Evolutionary conservation across 495 filamentous ascomycete species (phyloP).

Genomic region (Neurospora africana): DNA sequence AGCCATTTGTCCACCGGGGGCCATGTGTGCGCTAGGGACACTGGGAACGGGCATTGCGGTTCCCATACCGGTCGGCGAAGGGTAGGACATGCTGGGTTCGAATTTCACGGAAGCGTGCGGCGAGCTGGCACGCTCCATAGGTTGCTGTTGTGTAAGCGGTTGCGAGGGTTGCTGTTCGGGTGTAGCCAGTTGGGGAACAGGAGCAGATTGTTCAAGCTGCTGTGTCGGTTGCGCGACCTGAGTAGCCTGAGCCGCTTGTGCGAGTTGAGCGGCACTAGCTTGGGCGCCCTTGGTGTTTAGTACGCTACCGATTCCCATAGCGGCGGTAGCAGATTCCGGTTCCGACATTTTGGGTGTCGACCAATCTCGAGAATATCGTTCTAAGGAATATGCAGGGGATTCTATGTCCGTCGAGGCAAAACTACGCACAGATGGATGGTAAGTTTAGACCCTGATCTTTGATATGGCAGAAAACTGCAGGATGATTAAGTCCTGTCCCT

Average conservation of each 20-base stretch:
- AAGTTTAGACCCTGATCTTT: background rate
- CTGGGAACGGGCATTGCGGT: conserved; percentile 15
- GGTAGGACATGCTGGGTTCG: conserved; percentile 22
- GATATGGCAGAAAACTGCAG: background rate
- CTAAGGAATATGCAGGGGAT: background rate
- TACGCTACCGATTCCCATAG: conserved; percentile 30
- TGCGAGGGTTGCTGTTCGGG: conserved; percentile 15
- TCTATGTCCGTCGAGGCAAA: background rate
- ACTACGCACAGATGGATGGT: conserved; percentile 2
- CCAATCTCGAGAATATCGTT: background rate
- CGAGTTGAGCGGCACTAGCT: conserved; percentile 1
- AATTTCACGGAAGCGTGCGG: conserved; percentile 56
- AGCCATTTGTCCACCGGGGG: conserved; percentile 12
- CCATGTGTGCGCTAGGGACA: conserved; percentile 44
- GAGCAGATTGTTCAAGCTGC: background rate
- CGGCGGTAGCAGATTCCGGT: conserved; percentile 22
- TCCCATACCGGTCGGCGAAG: conserved; percentile 27
- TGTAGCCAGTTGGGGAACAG: conserved; percentile 5
- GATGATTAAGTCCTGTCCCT: background rate
- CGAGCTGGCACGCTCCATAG: conserved; percentile 58
- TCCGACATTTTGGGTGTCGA: conserved; percentile 20
- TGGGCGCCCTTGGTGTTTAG: conserved; percentile 23
- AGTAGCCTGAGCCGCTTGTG: background rate
- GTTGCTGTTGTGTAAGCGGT: conserved; percentile 8
- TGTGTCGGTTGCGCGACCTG: background rate